Evolutionary conservation across 768 basidiomycete species (phyloP), one percentile per base, ranked within the genome.

Genomic region (Porphyrellus cyaneotinctus): DNA sequence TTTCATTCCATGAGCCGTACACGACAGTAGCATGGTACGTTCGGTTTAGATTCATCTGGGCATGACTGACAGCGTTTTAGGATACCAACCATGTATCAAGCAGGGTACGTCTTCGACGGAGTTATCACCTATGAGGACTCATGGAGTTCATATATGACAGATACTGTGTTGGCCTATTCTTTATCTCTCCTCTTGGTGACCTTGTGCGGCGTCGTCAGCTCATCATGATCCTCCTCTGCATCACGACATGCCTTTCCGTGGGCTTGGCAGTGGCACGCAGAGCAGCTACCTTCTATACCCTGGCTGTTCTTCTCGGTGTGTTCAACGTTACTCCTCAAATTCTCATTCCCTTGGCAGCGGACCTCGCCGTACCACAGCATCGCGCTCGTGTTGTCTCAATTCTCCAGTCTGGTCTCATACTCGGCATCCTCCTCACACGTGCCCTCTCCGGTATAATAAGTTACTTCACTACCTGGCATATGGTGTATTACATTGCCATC

Each of bases 51-150:
- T 43, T 39, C 2, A 2, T 36, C 26, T 7, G 8, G 2, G 17
- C 37, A 15, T 10, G 18, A 12, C 54, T 60, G 13, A 67, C n/a
- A 6, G 31, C 11, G 14, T 17, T 38, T 38, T 56, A 84, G 80
- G 54, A 79, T 87, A 38, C 84, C 85, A 1, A 83, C 85, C 1
- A 74, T 87, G 22, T 70, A 84, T 26, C 85, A 87, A 64, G 83
- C 78, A 14, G 86, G 86, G 84, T 85, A 63, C 43, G 71, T 61
- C 7, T 28, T 3, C 28, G 3, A 18, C 17, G 24, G 9, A 28
- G 18, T 11, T 17, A 3, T 9, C 18, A 30, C 18, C 47, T 6
- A 55, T 14, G 13, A 24, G 10, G 9, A 45, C 38, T 49, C 30
- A 24, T n/a, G 20, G 32, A 4, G 38, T 23, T 49, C 12, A 23